Evolutionary conservation across 2,329 filamentous ascomycete species (phyloP).

Genomic region (Exophiala calicioides): DNA sequence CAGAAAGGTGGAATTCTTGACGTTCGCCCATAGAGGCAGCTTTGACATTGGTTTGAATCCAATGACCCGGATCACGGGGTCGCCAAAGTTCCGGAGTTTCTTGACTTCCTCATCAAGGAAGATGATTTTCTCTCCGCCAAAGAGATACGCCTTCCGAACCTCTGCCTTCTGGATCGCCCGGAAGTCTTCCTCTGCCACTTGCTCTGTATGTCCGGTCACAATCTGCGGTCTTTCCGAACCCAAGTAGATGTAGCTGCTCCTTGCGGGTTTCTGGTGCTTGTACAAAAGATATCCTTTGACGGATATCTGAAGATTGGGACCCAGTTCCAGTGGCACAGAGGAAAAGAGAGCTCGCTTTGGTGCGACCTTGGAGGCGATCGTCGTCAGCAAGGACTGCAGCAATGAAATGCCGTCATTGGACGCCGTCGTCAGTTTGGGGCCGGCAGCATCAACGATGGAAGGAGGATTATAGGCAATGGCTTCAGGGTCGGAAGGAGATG

Average conservation of each 20-base stretch:
- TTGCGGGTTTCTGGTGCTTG: constrained; percentile 76
- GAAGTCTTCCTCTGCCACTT: constrained; percentile 70
- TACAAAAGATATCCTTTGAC: constrained; percentile 91
- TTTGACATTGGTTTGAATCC: constrained; percentile 83
- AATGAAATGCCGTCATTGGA: constrained; percentile 75
- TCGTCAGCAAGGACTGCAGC: constrained; percentile 77
- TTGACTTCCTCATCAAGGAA: constrained; percentile 85
- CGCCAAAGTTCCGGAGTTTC: constrained; percentile 74
- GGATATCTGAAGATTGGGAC: constrained; percentile 79
- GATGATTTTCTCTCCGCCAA: constrained; percentile 84
- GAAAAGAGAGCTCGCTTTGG: constrained; percentile 84
- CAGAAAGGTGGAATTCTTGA: constrained; percentile 85
- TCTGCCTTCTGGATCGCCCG: constrained; percentile 76
- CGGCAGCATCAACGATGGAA: constrained; percentile 41
- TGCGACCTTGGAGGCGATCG: constrained; percentile 86
- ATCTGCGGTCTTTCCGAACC: constrained; percentile 84
- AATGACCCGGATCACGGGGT: constrained; percentile 81
- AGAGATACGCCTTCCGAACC: constrained; percentile 90
- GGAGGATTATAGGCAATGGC: constrained; percentile 56
- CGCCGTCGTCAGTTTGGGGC: constrained; percentile 58
- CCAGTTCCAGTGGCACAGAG: constrained; percentile 82
- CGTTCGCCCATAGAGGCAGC: constrained; percentile 79
- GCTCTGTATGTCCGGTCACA: constrained; percentile 70
- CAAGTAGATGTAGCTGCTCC: constrained; percentile 85
- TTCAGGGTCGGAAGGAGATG: constrained; percentile 68